Conservation (phyloP, 768 basidiomycete species). For the Russula compacta region DNA sequence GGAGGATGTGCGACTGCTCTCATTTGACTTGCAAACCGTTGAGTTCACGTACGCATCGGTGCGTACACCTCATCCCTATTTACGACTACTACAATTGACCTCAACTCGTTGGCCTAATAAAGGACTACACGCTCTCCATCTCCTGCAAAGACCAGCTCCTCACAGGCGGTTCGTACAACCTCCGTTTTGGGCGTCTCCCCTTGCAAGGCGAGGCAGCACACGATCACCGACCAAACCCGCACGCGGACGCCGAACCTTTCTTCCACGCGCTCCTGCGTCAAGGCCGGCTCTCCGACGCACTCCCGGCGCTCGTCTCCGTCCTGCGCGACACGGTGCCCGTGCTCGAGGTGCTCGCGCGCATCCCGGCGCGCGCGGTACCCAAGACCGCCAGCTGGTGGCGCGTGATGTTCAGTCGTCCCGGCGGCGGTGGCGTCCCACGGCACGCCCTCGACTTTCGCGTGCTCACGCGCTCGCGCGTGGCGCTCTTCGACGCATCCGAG, state of each 20-base stretch:
- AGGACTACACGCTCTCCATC: slow-evolving; percentile 74
- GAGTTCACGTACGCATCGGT: slow-evolving; percentile 74
- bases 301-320: slow-evolving; percentile 57
- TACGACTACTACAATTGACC: background rate
- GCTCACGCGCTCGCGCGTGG: slow-evolving; percentile 55
- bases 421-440: slow-evolving; percentile 28
- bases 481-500: slow-evolving; percentile 66
- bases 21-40: slow-evolving; percentile 89
- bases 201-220: slow-evolving; percentile 11
- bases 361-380: slow-evolving; percentile 37
- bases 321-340: slow-evolving; percentile 74
- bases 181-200: slow-evolving; percentile 54
- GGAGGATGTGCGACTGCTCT: slow-evolving; percentile 71
- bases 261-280: slow-evolving; percentile 64
- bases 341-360: slow-evolving; percentile 58
- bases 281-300: slow-evolving; percentile 52
- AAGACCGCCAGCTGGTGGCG: slow-evolving; percentile 82
- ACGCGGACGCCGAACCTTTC: slow-evolving; percentile 69
- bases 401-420: slow-evolving; percentile 35
- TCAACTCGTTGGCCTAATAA: background rate
- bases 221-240: slow-evolving; percentile 50
- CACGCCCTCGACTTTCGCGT: slow-evolving; percentile 76
- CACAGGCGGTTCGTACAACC: slow-evolving; percentile 60
- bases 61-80: slow-evolving; percentile 14
- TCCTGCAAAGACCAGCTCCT: slow-evolving; percentile 65